These are phyloP conservation scores for Calycina herbarum DNA, from an alignment of 2,329 filamentous ascomycete species.

Conservation along the genomic window DNA sequence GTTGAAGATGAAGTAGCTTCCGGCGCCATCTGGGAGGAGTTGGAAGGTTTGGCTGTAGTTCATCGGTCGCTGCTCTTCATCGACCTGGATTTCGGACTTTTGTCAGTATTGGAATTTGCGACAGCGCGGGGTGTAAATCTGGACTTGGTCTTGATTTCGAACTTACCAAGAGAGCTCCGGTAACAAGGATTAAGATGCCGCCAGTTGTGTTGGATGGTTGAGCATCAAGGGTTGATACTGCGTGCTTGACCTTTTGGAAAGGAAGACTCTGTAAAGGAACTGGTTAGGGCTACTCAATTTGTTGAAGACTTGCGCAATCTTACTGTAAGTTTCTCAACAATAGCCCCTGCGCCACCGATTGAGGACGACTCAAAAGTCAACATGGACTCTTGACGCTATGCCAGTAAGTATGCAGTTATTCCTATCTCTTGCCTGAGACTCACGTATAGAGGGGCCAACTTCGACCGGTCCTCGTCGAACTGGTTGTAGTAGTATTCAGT, in stretches of 20 bases:
- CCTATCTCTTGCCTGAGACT: slow-evolving; percentile 39
- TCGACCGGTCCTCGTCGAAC: slow-evolving; percentile 72
- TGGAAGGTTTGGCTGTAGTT: slow-evolving; percentile 91
- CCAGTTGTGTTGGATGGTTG: slow-evolving; percentile 71
- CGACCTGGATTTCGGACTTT: slow-evolving; percentile 58
- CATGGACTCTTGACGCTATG: slow-evolving; percentile 80
- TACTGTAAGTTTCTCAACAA: slow-evolving; percentile 82
- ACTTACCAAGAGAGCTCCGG: slow-evolving; percentile 78
- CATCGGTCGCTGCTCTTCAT: slow-evolving; percentile 83
- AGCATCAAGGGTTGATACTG: slow-evolving; percentile 74
- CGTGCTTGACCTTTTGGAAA: slow-evolving; percentile 79
- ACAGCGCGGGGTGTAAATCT: neutral
- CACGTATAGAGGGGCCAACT: slow-evolving; percentile 78
- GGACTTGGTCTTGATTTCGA: neutral
- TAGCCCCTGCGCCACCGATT: slow-evolving; percentile 61
- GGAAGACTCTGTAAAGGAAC: slow-evolving; percentile 62
- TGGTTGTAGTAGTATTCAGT: slow-evolving; percentile 87
- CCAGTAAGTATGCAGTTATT: slow-evolving; percentile 23
- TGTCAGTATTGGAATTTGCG: slow-evolving; percentile 15
- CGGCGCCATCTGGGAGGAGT: slow-evolving; percentile 65
- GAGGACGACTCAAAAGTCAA: slow-evolving; percentile 83
- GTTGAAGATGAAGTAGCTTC: slow-evolving; percentile 86
- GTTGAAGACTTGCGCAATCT: slow-evolving; percentile 32
- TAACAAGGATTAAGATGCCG: slow-evolving; percentile 83
- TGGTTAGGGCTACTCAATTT: neutral